A percentile compares a stretch with the other conserved stretches of the same genome.
Conservation (phyloP, 192 early-diverging fungal genomes). For the Gigaspora rosea region DNA sequence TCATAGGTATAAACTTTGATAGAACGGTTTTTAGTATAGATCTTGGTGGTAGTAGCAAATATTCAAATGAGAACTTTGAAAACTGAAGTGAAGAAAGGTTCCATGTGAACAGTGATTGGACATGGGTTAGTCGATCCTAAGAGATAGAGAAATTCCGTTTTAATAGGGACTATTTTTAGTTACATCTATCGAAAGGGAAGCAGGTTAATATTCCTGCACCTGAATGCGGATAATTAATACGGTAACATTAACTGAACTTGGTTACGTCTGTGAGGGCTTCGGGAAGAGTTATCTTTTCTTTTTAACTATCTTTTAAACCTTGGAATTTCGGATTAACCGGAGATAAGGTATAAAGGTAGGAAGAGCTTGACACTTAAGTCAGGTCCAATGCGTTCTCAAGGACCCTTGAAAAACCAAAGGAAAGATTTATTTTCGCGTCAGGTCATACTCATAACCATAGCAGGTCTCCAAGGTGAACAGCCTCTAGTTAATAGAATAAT, state of each 20-base stretch:
- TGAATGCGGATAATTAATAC: slow-evolving; percentile 57
- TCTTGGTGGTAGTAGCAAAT: too few relatives aligned
- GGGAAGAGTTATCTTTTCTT: slow-evolving; percentile 75
- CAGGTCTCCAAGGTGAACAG: too few relatives aligned
- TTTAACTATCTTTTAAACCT: slow-evolving; percentile 58
- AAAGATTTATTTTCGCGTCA: too few relatives aligned
- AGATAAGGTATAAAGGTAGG: slow-evolving; percentile 56
- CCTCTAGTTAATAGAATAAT: too few relatives aligned
- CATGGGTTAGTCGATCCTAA: slow-evolving; percentile 82
- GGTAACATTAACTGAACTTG: slow-evolving; percentile 69
- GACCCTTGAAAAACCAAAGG: slow-evolving; percentile 64
- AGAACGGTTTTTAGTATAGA: too few relatives aligned
- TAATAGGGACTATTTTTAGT: slow-evolving; percentile 59
- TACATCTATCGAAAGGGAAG: slow-evolving; percentile 52
- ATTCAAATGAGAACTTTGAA: too few relatives aligned
- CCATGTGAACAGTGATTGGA: slow-evolving; percentile 52
- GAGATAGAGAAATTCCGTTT: slow-evolving; percentile 61
- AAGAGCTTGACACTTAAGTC: slow-evolving; percentile 53
- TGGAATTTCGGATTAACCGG: slow-evolving; percentile 66
- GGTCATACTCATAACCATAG: too few relatives aligned
- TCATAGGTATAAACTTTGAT: slow-evolving; percentile 60
- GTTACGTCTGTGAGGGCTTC: slow-evolving; percentile 64
- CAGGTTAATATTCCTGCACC: slow-evolving; percentile 79
- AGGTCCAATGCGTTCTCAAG: slow-evolving; percentile 63
- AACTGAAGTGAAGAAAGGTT: too few relatives aligned